Conservation (phyloP, 495 filamentous ascomycete species). For the Penicillium dipodomyicola region DNA sequence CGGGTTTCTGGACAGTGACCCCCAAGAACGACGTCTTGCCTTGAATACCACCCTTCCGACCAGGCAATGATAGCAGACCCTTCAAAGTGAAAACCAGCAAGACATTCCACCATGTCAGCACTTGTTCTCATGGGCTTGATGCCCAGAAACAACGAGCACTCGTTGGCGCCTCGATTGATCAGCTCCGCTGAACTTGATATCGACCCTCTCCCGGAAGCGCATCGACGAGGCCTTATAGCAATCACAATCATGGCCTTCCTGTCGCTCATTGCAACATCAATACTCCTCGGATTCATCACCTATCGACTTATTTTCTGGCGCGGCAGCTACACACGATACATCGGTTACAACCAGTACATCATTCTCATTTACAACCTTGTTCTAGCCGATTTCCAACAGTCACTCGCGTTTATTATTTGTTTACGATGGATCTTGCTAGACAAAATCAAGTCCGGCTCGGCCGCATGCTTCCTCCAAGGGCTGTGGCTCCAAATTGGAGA, state of each 20-base stretch:
- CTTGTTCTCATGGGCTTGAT: conserved; percentile 24
- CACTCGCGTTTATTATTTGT: conserved; percentile 65
- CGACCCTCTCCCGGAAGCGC: conserved; percentile 48
- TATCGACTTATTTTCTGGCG: conserved; percentile 59
- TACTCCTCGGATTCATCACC: conserved; percentile 55
- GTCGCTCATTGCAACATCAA: conserved; percentile 55
- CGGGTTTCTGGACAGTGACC: background rate
- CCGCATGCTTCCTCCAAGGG: conserved; percentile 66
- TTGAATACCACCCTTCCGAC: background rate
- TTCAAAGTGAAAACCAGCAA: background rate
- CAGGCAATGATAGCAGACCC: background rate
- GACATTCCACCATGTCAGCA: conserved; percentile 25
- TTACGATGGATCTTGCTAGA: conserved; percentile 56
- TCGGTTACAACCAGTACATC: conserved; percentile 68
- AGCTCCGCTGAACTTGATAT: conserved; percentile 24
- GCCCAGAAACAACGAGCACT: conserved; percentile 13
- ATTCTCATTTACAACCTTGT: conserved; percentile 72
- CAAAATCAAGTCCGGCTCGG: conserved; percentile 53
- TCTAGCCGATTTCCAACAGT: conserved; percentile 70
- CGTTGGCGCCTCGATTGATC: conserved; percentile 26
- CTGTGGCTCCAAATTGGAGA: conserved; percentile 72
- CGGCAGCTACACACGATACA: conserved; percentile 42
- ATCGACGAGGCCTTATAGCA: conserved; percentile 52
- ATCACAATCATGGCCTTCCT: conserved; percentile 57
- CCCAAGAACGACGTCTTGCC: background rate